A percentile compares a stretch with the other conserved stretches of the same genome.
phyloP scores from a whole-genome alignment of 1,284 basidiomycete species.

The Melampsora larici-populina region DNA sequence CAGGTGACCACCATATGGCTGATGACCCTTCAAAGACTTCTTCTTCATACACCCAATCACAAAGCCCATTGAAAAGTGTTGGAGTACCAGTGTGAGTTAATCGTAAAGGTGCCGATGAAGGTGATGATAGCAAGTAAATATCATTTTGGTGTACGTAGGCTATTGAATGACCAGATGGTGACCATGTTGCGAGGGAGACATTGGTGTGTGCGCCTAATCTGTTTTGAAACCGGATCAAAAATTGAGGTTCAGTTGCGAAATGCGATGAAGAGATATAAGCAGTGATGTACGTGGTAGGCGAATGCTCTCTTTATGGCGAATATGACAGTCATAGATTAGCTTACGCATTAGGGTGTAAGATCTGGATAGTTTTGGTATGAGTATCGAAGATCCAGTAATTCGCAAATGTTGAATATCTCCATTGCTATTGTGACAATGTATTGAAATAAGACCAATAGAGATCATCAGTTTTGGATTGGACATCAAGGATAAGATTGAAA shows the following conservation, averaged over 20 bases:
- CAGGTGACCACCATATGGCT: conserved; percentile 88
- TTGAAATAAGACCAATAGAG: not conserved
- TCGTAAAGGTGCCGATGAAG: conserved; percentile 63
- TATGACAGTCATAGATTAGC: not conserved
- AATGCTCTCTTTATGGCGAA: too few species aligned
- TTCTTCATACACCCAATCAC: conserved; percentile 65
- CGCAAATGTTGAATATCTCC: conserved; percentile 80
- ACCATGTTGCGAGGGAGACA: conserved; percentile 77
- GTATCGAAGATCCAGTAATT: conserved; percentile 81
- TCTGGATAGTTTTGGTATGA: conserved; percentile 64
- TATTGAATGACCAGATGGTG: conserved; percentile 73
- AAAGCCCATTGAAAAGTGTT: conserved; percentile 86
- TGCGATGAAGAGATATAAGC: not conserved
- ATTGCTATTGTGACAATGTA: conserved; percentile 63
- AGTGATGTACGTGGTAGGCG: not conserved
- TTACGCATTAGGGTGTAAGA: conserved; percentile 59
- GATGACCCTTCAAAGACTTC: conserved; percentile 67
- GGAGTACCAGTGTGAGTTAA: conserved; percentile 77
- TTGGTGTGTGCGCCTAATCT: conserved; percentile 65
- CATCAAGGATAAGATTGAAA: conserved; percentile 12
- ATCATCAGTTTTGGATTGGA: not conserved
- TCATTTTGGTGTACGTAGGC: conserved; percentile 80
- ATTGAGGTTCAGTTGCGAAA: not conserved
- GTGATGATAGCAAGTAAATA: conserved; percentile 69
- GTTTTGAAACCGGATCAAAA: not conserved